Evolutionary conservation across 2,329 filamentous ascomycete genomes (phyloP), one percentile per base, ranked within the genome.

Genomic region (Sarocladium kiliense): DNA sequence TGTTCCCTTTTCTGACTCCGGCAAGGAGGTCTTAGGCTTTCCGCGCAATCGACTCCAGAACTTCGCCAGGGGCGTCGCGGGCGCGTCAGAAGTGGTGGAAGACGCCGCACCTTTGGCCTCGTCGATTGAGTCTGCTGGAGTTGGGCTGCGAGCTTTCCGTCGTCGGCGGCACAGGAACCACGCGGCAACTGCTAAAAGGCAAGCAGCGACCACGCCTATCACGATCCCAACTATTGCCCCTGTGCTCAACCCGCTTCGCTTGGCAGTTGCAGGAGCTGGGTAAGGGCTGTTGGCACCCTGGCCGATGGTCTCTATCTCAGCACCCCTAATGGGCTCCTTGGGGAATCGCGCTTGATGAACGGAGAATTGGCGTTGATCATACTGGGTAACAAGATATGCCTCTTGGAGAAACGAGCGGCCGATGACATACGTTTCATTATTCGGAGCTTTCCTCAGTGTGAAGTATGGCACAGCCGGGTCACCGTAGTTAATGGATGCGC

Each of bases 321-420:
- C 73, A 58, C 74, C 72, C 12, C 58, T 65, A 32, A 63, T 58
- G 2, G 75, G 70, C 12, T 74, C 64, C 47, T 71, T 60, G n/a
- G 82, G 76, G 62, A 82, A 79, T 53, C 63, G 62, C 10, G 82
- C 81, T 61, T 84, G 78, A 55, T 83, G 76, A 23, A 87, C 62
- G 1, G 78, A 79, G 64, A 82, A 84, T 12, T 66, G 65, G 16
- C 67, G 71, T 34, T 73, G 73, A 58, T 84, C 81, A 62, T 82
- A 85, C 59, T 77, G 77, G 25, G 77, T 81, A 30, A 81, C 74
- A 5, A 84, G 66, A 57, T 84, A 84, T 2, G 86, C 79, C 67
- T 90, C 86, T 64, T 90, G 87, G 54, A 91, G 70, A 60, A 90
- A 89, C 0, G 81, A 79, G 32, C 86, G 77, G 7, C 87, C 87